Conservation (phyloP, 2,329 filamentous ascomycete genomes). For the Karstenula rhodostoma region DNA sequence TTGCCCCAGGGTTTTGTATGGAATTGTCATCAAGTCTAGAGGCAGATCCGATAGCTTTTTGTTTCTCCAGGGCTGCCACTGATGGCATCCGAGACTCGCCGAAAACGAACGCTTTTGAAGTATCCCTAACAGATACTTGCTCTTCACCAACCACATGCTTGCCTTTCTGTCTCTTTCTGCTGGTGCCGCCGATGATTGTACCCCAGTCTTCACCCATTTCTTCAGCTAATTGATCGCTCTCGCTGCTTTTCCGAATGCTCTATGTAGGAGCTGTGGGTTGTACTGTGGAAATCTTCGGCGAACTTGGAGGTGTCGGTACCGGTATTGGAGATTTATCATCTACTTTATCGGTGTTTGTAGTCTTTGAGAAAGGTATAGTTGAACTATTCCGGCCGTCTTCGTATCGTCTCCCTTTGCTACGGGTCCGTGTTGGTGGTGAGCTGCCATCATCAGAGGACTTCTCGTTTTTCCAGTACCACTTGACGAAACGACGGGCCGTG, state of each 20-base stretch:
- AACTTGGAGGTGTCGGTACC: not conserved
- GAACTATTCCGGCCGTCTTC: not conserved
- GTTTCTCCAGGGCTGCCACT: not conserved
- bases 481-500: not conserved
- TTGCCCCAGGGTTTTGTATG: not conserved
- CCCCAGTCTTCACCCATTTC: not conserved
- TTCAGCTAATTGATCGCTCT: not conserved
- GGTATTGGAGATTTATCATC: not conserved
- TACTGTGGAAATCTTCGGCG: not conserved
- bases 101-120: not conserved
- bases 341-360: not conserved
- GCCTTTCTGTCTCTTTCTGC: not conserved
- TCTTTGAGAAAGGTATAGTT: not conserved
- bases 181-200: not conserved
- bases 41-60: not conserved
- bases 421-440: not conserved
- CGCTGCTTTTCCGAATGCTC: not conserved
- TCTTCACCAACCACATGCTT: not conserved
- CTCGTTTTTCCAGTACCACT: conserved; percentile 4
- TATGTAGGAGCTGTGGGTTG: not conserved
- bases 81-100: not conserved
- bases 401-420: not conserved
- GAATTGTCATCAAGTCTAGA: not conserved
- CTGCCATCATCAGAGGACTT: not conserved
- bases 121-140: not conserved